Conservation (phyloP, 2,329 filamentous ascomycete genomes). For the Aspergillus pseudoglaucus region DNA sequence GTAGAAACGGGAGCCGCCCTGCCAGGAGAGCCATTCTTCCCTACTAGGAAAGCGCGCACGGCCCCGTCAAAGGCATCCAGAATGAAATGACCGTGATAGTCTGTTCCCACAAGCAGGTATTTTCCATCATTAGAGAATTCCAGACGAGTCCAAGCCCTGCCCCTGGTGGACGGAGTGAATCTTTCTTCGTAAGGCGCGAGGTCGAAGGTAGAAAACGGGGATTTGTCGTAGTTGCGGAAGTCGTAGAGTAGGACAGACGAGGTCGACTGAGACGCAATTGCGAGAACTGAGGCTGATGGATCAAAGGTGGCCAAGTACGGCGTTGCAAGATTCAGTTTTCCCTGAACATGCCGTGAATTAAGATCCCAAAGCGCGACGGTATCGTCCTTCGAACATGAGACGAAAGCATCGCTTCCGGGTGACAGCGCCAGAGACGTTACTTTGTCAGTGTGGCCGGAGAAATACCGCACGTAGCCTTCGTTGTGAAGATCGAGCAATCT, state of each 20-base stretch:
- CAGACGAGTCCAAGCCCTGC: slow-evolving; percentile 69
- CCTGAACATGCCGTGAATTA: slow-evolving; percentile 70
- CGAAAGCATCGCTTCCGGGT: slow-evolving; percentile 81
- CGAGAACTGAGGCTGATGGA: slow-evolving; percentile 85
- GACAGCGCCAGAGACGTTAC: slow-evolving; percentile 82
- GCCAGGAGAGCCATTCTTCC: slow-evolving; percentile 43
- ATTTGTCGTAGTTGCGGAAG: slow-evolving; percentile 85
- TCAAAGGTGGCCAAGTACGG: slow-evolving; percentile 86
- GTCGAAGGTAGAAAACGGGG: slow-evolving; percentile 82
- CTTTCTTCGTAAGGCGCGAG: slow-evolving; percentile 54
- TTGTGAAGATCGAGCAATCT: slow-evolving; percentile 83
- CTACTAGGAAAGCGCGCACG: slow-evolving; percentile 64
- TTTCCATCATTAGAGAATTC: slow-evolving; percentile 97
- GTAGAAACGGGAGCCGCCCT: slow-evolving; percentile 46
- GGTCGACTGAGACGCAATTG: slow-evolving; percentile 73
- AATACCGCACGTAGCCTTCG: slow-evolving; percentile 94
- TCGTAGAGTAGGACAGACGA: slow-evolving; percentile 85
- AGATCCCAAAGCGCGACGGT: slow-evolving; percentile 89
- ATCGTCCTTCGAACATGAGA: slow-evolving; percentile 85
- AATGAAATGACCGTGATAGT: slow-evolving; percentile 77
- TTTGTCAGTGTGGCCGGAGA: slow-evolving; percentile 76
- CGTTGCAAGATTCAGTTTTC: slow-evolving; percentile 70
- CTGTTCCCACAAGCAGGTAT: slow-evolving; percentile 74
- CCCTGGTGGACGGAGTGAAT: slow-evolving; percentile 44
- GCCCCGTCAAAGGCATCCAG: slow-evolving; percentile 87